These are phyloP conservation scores for Camellia granthamiana DNA, from an alignment of 148 eudicot species.

Conservation along the genomic window DNA sequence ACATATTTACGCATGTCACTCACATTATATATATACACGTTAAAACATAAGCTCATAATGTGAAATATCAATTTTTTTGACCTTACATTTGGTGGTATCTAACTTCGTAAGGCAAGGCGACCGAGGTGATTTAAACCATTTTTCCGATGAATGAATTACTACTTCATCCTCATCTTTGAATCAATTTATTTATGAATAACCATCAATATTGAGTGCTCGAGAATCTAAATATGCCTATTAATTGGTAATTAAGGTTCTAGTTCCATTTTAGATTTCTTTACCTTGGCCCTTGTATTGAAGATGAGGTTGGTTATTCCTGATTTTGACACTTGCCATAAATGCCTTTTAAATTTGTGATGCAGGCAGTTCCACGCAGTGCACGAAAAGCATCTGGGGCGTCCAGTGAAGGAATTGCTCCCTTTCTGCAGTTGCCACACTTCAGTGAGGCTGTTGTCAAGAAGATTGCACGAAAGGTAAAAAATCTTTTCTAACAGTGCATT, in stretches of 20 bases:
- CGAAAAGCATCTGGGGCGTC: constrained; percentile 75
- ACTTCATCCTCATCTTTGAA: too few species aligned
- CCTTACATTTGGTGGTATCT: too few species aligned
- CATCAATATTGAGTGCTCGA: not conserved
- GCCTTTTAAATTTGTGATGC: constrained; percentile 17
- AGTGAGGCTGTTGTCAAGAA: constrained; percentile 68
- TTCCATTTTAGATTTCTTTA: not conserved
- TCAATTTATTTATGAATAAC: too few species aligned
- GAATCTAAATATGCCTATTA: not conserved
- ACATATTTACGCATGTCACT: not conserved
- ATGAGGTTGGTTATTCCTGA: not conserved
- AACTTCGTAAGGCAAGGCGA: too few species aligned
- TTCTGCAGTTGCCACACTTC: constrained; percentile 92
- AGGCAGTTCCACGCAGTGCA: constrained; percentile 95
- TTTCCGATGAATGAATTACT: too few species aligned
- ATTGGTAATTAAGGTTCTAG: not conserved
- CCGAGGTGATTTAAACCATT: too few species aligned
- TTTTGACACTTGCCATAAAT: not conserved
- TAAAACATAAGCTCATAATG: not conserved
- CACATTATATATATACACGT: not conserved
- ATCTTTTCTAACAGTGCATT: constrained; percentile 23
- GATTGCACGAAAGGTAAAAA: constrained; percentile 63
- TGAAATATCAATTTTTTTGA: too few species aligned
- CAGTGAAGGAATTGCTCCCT: constrained; percentile 79
- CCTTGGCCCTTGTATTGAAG: not conserved